A percentile compares a stretch with the other conserved stretches of the same genome.
These are phyloP conservation scores for Aquilaria sinensis DNA, from an alignment of 345 rosid genomes.

Conservation along the genomic window DNA sequence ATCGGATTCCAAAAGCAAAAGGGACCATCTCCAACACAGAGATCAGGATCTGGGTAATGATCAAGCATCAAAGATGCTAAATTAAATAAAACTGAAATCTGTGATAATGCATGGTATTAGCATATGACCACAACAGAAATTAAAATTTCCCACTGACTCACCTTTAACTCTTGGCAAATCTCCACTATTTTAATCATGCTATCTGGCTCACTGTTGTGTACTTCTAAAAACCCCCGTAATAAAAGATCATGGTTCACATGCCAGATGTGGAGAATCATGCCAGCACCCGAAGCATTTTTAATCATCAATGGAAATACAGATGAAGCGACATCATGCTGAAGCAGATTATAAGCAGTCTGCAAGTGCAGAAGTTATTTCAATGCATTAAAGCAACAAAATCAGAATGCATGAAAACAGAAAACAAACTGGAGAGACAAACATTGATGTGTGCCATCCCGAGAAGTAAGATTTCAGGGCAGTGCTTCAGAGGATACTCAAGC, in stretches of 20 bases:
- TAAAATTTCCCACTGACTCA: slow-evolving; percentile 19
- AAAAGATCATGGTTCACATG: slow-evolving; percentile 64
- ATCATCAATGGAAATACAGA: slow-evolving; percentile 62
- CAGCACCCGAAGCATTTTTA: slow-evolving; percentile 35
- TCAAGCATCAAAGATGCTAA: background rate
- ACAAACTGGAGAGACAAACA: slow-evolving; percentile 30
- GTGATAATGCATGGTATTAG: background rate
- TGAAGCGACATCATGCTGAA: slow-evolving; percentile 66
- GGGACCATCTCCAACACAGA: slow-evolving; percentile 72
- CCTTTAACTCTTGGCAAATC: slow-evolving; percentile 81
- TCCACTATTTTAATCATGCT: slow-evolving; percentile 54
- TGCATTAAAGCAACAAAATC: background rate
- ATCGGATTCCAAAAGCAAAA: slow-evolving; percentile 53
- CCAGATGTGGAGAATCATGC: slow-evolving; percentile 71
- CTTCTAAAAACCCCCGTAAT: slow-evolving; percentile 65
- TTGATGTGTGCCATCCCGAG: slow-evolving; percentile 79
- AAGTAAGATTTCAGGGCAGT: slow-evolving; percentile 86
- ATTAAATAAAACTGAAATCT: background rate
- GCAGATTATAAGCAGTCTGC: slow-evolving; percentile 85
- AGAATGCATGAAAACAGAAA: background rate
- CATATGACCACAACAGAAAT: background rate
- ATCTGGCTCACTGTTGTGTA: slow-evolving; percentile 48
- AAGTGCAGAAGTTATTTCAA: slow-evolving; percentile 2
- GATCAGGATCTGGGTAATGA: slow-evolving; percentile 55
- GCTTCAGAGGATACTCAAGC: slow-evolving; percentile 75